phyloP scores from a whole-genome alignment of 768 basidiomycete species.

The Leccinum fibrillosum region DNA sequence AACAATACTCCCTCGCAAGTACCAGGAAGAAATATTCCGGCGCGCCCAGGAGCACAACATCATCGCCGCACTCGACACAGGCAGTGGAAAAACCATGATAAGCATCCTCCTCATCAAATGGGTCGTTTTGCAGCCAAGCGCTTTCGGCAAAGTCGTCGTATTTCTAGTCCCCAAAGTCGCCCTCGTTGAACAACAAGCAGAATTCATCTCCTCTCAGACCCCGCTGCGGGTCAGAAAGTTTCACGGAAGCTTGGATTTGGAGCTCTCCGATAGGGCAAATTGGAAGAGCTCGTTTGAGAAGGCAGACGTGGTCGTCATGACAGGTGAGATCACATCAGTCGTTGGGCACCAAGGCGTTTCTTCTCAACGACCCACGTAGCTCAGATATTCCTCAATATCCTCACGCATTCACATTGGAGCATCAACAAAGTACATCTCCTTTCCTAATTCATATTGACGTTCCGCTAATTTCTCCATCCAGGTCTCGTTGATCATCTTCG shows the following conservation, averaged over 20 bases:
- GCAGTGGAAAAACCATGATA: constrained; percentile 61
- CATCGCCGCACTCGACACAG: constrained; percentile 58
- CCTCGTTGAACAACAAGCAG: constrained; percentile 79
- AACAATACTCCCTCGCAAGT: constrained; percentile 44
- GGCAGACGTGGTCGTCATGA: constrained; percentile 82
- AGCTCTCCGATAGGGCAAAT: constrained; percentile 58
- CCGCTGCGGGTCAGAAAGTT: constrained; percentile 65
- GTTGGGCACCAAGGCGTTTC: background rate
- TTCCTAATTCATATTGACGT: background rate
- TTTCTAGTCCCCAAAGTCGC: constrained; percentile 86
- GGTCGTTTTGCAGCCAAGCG: constrained; percentile 51
- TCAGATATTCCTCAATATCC: constrained; percentile 75
- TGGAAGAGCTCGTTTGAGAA: constrained; percentile 64
- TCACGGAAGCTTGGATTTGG: constrained; percentile 68
- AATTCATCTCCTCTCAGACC: constrained; percentile 62
- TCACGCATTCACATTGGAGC: constrained; percentile 80
- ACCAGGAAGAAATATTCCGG: constrained; percentile 55
- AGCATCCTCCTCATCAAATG: constrained; percentile 70
- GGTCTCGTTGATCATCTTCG: constrained; percentile 56
- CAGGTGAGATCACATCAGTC: constrained; percentile 46
- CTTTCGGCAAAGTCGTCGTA: constrained; percentile 58
- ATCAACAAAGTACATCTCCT: constrained; percentile 49
- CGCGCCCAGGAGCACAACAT: constrained; percentile 50
- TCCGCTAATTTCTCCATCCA: constrained; percentile 19
- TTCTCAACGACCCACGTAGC: constrained; percentile 40